Evolutionary conservation across 148 eudicot genomes (phyloP).

Genomic region (Silene conica): DNA sequence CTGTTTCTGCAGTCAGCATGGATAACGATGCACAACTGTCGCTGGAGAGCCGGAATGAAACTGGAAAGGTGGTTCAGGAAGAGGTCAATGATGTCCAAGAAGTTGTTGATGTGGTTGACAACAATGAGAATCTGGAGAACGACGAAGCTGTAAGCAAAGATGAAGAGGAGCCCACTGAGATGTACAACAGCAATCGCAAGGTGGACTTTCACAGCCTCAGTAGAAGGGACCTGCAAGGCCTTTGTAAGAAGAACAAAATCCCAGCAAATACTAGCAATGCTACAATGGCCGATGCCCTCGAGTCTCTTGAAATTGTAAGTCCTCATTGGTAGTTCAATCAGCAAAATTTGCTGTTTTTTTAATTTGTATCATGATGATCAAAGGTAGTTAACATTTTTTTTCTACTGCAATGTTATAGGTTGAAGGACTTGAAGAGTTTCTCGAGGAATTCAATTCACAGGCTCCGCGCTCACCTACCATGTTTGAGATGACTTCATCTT

Average conservation of each 20-base stretch:
- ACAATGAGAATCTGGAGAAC: slow-evolving; percentile 9
- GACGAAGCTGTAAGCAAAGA: not conserved
- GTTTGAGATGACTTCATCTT: slow-evolving; percentile 24
- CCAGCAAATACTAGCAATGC: slow-evolving; percentile 71
- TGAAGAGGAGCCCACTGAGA: slow-evolving; percentile 14
- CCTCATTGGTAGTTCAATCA: not conserved
- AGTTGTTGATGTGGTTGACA: not conserved
- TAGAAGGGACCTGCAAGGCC: slow-evolving; percentile 62
- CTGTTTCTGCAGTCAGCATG: slow-evolving; percentile 18
- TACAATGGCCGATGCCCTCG: slow-evolving; percentile 74
- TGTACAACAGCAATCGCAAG: slow-evolving; percentile 6
- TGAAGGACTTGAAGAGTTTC: slow-evolving; percentile 57
- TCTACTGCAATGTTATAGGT: slow-evolving; percentile 37
- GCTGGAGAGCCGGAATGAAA: slow-evolving; percentile 14
- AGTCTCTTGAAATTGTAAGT: slow-evolving; percentile 50
- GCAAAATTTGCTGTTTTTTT: not conserved
- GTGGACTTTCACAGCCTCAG: slow-evolving; percentile 56
- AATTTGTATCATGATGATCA: not conserved
- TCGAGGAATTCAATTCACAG: slow-evolving; percentile 27
- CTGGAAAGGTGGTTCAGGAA: slow-evolving; percentile 6
- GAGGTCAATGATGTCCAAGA: slow-evolving; percentile 9
- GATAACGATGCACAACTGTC: slow-evolving; percentile 2
- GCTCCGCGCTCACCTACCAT: slow-evolving; percentile 26
- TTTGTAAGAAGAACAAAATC: slow-evolving; percentile 74
- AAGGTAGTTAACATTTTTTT: not conserved